Evolutionary conservation across 2,329 filamentous ascomycete species (phyloP), one percentile per base, ranked within the genome.

Genomic region (Venturia nashicola): DNA sequence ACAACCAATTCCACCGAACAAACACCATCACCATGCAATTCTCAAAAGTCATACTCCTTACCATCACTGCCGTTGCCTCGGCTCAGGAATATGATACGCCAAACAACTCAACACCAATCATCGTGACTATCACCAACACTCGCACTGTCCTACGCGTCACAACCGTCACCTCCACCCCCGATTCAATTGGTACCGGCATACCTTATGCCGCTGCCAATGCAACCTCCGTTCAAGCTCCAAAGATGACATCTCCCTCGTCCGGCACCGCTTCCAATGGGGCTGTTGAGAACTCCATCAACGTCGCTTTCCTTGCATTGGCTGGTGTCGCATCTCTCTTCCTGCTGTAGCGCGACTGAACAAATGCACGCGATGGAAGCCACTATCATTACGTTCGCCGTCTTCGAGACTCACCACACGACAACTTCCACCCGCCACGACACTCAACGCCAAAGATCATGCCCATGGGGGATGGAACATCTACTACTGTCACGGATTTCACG

Each of bases 91-190:
- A 42, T n/a, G 27, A 44, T 20, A 36, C 61, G 27, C 23, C 39
- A 14, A 6, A 42, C 5, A 23, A 12, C 11, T 43, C 39, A 23
- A 16, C 32, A n/a, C 7, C 11, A 46, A 46, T 7, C 46, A 20
- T 51, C 20, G 7, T 51, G 46, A 51, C 46, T 4, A 39, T 62
- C 61, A 48, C 42, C 5, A 48, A 39, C 23, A 62, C 61, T n/a
- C 61, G 61, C 61, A 62, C 61, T 39, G 61, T 62, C 18, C 46
- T 34, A 8, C 43, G 61, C 23, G 61, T 62, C 23, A n/a, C 44
- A 39, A 62, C 61, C n/a, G 61, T 43, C 36, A 62, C 61, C 34
- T 39, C 40, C 44, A 62, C 46, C 23, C 36, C 34, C 23, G 20
- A 43, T 12, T 32, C 61, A 6, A n/a, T 11, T 23, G 43, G n/a